Conservation (phyloP, 192 early-diverging fungal species). For the Podila epicladia region DNA sequence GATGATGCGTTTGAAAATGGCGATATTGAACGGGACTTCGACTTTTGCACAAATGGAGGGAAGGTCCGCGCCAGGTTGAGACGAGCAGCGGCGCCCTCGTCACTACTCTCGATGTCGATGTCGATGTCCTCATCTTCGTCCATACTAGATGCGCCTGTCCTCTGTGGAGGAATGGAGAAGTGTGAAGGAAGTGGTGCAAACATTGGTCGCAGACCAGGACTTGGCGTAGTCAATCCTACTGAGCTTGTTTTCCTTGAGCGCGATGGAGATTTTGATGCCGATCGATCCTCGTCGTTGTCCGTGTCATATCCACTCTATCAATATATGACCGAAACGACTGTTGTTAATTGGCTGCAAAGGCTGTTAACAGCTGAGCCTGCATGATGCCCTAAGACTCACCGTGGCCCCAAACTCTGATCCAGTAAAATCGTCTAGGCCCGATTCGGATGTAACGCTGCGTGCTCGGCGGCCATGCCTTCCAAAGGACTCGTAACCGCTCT, state of each 20-base stretch:
- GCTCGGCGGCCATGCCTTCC: slow-evolving; percentile 30
- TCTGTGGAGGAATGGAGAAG: slow-evolving; percentile 8
- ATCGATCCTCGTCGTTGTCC: slow-evolving; percentile 45
- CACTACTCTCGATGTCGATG: slow-evolving; percentile 44
- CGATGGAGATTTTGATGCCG: slow-evolving; percentile 39
- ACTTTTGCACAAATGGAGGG: slow-evolving; percentile 11
- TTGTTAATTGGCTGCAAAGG: too few relatives aligned
- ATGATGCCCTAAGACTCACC: not conserved
- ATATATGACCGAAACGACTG: not conserved
- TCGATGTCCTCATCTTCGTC: slow-evolving; percentile 45
- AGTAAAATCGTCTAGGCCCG: slow-evolving; percentile 46
- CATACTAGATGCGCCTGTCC: slow-evolving; percentile 21
- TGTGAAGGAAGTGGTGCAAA: slow-evolving; percentile 18
- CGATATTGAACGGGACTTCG: slow-evolving; percentile 48
- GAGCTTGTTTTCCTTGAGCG: slow-evolving; percentile 31
- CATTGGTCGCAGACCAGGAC: slow-evolving; percentile 33
- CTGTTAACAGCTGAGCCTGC: too few relatives aligned
- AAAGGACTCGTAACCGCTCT: slow-evolving; percentile 27
- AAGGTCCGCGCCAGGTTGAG: slow-evolving; percentile 7
- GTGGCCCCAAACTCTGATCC: slow-evolving; percentile 50
- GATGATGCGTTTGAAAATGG: slow-evolving; percentile 43
- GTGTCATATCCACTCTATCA: slow-evolving; percentile 48
- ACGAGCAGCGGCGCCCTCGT: slow-evolving; percentile 19
- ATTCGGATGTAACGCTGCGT: slow-evolving; percentile 41
- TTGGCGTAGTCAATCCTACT: slow-evolving; percentile 22